Percentiles rank a stretch among this genome's conserved stretches.
Conservation (phyloP, 2,329 filamentous ascomycete genomes). For the Elsinoe ampelina region DNA sequence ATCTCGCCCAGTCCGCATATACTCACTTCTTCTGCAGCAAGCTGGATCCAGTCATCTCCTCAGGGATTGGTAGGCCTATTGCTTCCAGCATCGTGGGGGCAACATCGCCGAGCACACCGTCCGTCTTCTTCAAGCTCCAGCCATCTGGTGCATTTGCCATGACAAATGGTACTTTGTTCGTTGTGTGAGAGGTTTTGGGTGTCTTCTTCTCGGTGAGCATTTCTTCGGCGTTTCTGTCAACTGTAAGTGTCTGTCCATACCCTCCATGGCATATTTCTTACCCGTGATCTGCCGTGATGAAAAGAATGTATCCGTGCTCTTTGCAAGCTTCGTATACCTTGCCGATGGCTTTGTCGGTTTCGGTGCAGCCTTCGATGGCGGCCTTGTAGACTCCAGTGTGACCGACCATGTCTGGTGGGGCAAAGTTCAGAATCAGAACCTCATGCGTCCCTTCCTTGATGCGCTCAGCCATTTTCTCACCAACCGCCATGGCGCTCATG, state of each 20-base stretch:
- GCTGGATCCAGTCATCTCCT: slow-evolving; percentile 83
- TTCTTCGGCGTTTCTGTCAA: slow-evolving; percentile 75
- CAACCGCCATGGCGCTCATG: slow-evolving; percentile 90
- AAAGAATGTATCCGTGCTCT: slow-evolving; percentile 83
- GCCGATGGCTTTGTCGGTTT: slow-evolving; percentile 90
- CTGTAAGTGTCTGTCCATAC: slow-evolving; percentile 16
- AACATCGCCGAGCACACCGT: slow-evolving; percentile 91
- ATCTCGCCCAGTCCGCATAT: background rate
- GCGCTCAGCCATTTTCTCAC: slow-evolving; percentile 79
- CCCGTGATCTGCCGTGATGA: slow-evolving; percentile 94
- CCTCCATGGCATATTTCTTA: slow-evolving; percentile 30
- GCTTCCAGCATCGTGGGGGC: slow-evolving; percentile 84
- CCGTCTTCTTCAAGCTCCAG: slow-evolving; percentile 74
- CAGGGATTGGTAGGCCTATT: slow-evolving; percentile 84
- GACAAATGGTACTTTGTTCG: slow-evolving; percentile 94
- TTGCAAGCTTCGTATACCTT: slow-evolving; percentile 89
- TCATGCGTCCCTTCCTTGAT: slow-evolving; percentile 79
- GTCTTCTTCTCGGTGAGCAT: slow-evolving; percentile 96
- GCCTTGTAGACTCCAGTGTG: slow-evolving; percentile 97
- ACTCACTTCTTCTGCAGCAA: slow-evolving; percentile 63
- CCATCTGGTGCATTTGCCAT: slow-evolving; percentile 94
- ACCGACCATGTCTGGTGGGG: slow-evolving; percentile 97
- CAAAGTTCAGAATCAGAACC: slow-evolving; percentile 99
- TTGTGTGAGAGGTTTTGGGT: slow-evolving; percentile 96
- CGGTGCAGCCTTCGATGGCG: slow-evolving; percentile 70